Evolutionary conservation across 108 stramenopile species (phyloP).

Genomic region (Mayamaea pseudoterrestris): DNA sequence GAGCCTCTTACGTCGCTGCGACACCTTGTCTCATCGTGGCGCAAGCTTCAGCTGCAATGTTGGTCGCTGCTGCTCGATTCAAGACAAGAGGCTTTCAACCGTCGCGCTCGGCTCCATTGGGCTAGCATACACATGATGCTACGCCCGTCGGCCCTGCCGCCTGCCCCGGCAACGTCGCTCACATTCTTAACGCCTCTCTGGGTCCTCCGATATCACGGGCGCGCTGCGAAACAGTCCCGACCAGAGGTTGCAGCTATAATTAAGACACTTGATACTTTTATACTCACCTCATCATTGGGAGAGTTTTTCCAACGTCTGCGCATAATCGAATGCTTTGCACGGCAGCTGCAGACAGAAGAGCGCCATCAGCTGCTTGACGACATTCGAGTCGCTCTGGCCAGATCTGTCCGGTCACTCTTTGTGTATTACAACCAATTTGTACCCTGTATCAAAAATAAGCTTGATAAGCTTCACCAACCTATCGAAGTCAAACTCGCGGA

Average conservation of each 20-base stretch:
- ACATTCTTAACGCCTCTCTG: no score
- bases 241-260: constrained; percentile 32
- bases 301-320: constrained; percentile 49
- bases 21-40: constrained; percentile 79
- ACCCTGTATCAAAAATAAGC: constrained; percentile 17
- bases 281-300: constrained; percentile 63
- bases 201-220: no score
- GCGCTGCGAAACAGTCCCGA: constrained; percentile 4
- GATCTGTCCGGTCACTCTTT: constrained; percentile 48
- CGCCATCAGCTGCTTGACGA: constrained; percentile 15
- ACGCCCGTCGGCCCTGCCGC: no score
- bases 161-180: no score
- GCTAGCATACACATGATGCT: no score
- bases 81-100: constrained; percentile 40
- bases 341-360: constrained; percentile 19
- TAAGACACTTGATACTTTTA: constrained; percentile 68
- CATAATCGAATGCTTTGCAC: constrained; percentile 41
- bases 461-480: constrained; percentile 33
- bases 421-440: constrained; percentile 68
- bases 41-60: constrained; percentile 85
- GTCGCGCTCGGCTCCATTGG: no score
- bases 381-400: constrained; percentile 5
- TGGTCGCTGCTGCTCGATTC: constrained; percentile 65
- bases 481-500: constrained; percentile 83
- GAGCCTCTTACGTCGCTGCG: constrained; percentile 54